These are phyloP conservation scores for Venturia carpophila DNA, from an alignment of 2,329 filamentous ascomycete genomes.

Conservation along the genomic window DNA sequence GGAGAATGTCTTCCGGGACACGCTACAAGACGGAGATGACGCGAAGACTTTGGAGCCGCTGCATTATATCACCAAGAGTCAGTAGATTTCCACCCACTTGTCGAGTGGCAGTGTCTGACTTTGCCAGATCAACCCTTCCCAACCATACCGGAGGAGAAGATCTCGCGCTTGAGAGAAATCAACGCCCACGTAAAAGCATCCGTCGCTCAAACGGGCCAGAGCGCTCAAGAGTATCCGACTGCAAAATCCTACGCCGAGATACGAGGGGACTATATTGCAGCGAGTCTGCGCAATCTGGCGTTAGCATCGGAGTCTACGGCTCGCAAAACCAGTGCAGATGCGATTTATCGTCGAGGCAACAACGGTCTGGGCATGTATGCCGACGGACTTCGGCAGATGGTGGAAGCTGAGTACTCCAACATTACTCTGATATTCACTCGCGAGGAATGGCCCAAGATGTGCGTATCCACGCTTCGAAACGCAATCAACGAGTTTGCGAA, in stretches of 20 bases:
- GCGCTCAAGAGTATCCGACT: slow-evolving; percentile 55
- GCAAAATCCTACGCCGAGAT: slow-evolving; percentile 79
- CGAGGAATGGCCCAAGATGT: slow-evolving; percentile 74
- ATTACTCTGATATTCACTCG: slow-evolving; percentile 78
- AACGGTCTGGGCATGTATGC: slow-evolving; percentile 90
- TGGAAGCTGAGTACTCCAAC: slow-evolving; percentile 82
- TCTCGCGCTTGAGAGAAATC: slow-evolving; percentile 69
- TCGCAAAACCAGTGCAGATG: slow-evolving; percentile 61
- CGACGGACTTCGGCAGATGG: slow-evolving; percentile 77
- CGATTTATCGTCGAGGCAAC: slow-evolving; percentile 73
- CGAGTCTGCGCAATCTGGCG: slow-evolving; percentile 76
- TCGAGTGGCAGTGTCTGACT: slow-evolving; percentile 4
- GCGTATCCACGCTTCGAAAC: slow-evolving; percentile 69
- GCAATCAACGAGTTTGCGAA: slow-evolving; percentile 75
- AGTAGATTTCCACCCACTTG: slow-evolving; percentile 21
- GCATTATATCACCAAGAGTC: slow-evolving; percentile 85
- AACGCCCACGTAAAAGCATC: slow-evolving; percentile 66
- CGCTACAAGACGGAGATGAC: slow-evolving; percentile 59
- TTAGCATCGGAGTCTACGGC: slow-evolving; percentile 73
- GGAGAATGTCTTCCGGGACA: slow-evolving; percentile 72
- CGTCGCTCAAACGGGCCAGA: slow-evolving; percentile 41
- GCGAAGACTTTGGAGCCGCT: slow-evolving; percentile 77
- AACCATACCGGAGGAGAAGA: slow-evolving; percentile 65
- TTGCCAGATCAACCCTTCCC: slow-evolving; percentile 63
- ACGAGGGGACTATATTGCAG: slow-evolving; percentile 76